A percentile compares a stretch with the other conserved stretches of the same genome.
Evolutionary conservation across 2,329 filamentous ascomycete genomes (phyloP).

Genomic region (Botrytis elliptica): DNA sequence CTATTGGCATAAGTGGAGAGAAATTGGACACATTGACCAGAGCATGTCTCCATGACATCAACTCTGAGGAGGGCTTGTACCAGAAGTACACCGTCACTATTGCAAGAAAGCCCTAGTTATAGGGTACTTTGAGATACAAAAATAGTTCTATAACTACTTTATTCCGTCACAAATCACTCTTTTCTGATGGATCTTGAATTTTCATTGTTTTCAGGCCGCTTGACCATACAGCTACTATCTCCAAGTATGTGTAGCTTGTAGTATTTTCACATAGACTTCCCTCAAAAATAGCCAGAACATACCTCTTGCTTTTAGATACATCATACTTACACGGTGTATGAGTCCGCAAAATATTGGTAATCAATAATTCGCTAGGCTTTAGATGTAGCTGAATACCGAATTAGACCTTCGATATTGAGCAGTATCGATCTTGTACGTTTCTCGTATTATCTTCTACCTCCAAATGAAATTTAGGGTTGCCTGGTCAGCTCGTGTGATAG

Average conservation of each 20-base stretch:
- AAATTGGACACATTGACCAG: conserved; percentile 13
- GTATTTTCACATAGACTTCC: neutral
- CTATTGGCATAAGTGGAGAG: conserved; percentile 1
- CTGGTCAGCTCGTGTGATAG: neutral
- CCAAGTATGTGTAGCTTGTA: neutral
- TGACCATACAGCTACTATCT: neutral
- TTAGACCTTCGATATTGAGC: neutral
- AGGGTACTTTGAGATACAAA: neutral
- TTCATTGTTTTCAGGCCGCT: neutral
- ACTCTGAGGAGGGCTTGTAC: conserved; percentile 15
- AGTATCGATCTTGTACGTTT: neutral
- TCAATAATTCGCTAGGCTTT: neutral
- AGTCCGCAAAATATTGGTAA: neutral
- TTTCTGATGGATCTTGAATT: neutral
- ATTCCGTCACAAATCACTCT: neutral
- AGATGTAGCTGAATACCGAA: neutral
- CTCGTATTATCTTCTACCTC: neutral
- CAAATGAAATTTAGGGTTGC: neutral
- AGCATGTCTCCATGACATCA: conserved; percentile 14
- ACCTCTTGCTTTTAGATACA: neutral
- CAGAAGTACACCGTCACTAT: conserved; percentile 20
- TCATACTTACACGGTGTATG: neutral
- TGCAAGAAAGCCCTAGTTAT: conserved; percentile 7
- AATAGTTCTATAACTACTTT: neutral
- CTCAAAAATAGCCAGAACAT: neutral